Percentiles rank a stretch among this genome's conserved stretches.
Conservation (phyloP, 2,329 filamentous ascomycete species). For the Aspergillus piperis region DNA sequence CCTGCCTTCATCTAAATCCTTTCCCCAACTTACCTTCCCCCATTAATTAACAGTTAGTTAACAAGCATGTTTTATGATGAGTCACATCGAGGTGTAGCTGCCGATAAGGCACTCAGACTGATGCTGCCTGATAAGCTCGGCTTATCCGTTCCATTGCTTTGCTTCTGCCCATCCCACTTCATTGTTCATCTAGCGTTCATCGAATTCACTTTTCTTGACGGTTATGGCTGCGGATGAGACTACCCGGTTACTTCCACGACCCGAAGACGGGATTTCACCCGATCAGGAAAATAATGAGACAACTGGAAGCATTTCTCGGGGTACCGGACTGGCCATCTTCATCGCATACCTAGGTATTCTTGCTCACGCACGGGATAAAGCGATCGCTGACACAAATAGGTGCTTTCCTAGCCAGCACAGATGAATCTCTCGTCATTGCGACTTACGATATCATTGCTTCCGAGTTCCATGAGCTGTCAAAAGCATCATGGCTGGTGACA, state of each 20-base stretch:
- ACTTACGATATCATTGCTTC: slow-evolving; percentile 6
- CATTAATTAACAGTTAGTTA: no score
- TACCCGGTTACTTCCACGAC: not conserved
- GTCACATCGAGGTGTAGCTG: not conserved
- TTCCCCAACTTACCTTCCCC: no score
- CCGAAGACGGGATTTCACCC: not conserved
- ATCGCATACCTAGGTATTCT: slow-evolving; percentile 3
- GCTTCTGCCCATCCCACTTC: not conserved
- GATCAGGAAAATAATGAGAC: not conserved
- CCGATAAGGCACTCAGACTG: not conserved
- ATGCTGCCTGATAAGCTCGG: not conserved
- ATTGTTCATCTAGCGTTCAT: not conserved
- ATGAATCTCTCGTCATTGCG: slow-evolving; percentile 1
- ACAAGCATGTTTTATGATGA: no score
- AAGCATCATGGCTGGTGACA: slow-evolving; percentile 2
- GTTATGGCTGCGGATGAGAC: not conserved
- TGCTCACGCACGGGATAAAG: not conserved
- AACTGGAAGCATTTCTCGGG: not conserved
- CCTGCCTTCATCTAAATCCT: no score
- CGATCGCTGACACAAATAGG: not conserved
- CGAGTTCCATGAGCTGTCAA: not conserved
- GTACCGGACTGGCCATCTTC: not conserved
- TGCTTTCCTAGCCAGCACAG: slow-evolving; percentile 3
- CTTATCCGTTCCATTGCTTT: not conserved
- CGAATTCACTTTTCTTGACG: not conserved